Percentiles rank a stretch among this genome's conserved stretches.
Evolutionary conservation across 768 basidiomycete species (phyloP).

Genomic region (Suillus luteus): DNA sequence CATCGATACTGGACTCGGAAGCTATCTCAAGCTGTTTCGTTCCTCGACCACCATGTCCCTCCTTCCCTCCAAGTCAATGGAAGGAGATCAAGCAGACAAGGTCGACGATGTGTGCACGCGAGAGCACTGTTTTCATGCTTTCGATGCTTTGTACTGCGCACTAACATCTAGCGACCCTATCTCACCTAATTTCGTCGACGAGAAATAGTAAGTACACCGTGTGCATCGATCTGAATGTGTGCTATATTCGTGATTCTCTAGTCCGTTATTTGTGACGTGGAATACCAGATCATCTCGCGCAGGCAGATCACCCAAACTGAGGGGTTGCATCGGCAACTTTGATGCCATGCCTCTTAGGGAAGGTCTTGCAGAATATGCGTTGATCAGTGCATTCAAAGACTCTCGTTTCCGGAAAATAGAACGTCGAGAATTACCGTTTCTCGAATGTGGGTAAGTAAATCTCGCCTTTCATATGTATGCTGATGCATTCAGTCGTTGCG

Average conservation of each 20-base stretch:
- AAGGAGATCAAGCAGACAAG: constrained; percentile 40
- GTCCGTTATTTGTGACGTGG: constrained; percentile 96
- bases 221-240: background rate
- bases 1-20: background rate
- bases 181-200: constrained; percentile 63
- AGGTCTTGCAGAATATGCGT: constrained; percentile 87
- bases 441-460: constrained; percentile 83
- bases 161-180: constrained; percentile 57
- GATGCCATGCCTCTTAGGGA: constrained; percentile 69
- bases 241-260: constrained; percentile 8
- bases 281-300: constrained; percentile 68
- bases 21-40: constrained; percentile 20
- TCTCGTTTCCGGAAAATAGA: constrained; percentile 82
- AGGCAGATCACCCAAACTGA: constrained; percentile 61
- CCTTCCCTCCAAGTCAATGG: constrained; percentile 51
- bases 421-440: constrained; percentile 67
- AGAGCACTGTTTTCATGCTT: constrained; percentile 81
- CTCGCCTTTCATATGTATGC: constrained; percentile 7
- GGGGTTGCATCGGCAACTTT: constrained; percentile 97
- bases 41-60: constrained; percentile 51
- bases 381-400: constrained; percentile 90
- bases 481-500: background rate
- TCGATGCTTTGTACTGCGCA: constrained; percentile 79
- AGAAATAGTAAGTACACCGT: constrained; percentile 66
- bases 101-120: constrained; percentile 56